These are phyloP conservation scores for Podospora comata DNA, from an alignment of 495 filamentous ascomycete species.

Conservation along the genomic window DNA sequence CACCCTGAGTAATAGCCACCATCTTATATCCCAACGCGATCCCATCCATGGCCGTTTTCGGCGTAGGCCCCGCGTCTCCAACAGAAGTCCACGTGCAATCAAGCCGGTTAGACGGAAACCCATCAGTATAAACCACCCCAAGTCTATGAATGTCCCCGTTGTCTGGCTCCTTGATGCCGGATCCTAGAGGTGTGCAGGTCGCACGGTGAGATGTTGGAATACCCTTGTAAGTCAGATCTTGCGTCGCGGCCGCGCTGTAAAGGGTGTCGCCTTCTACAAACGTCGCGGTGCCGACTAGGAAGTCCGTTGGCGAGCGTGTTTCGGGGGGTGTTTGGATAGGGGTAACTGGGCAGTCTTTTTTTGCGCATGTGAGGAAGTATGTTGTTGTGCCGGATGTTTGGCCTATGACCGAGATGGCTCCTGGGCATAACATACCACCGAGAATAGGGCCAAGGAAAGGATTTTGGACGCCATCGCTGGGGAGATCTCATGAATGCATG, in stretches of 20 bases:
- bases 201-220: neutral
- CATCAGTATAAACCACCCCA: neutral
- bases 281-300: neutral
- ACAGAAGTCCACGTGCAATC: neutral
- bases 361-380: neutral
- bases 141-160: neutral
- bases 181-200: neutral
- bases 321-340: neutral
- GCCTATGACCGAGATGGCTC: neutral
- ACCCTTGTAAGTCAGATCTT: neutral
- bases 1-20: slow-evolving; percentile 2
- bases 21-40: neutral
- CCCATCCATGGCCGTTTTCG: neutral
- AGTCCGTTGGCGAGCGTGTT: neutral
- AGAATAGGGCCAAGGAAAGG: neutral
- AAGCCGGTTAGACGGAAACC: neutral
- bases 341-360: neutral
- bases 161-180: neutral
- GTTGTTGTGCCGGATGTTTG: neutral
- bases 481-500: neutral
- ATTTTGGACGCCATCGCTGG: neutral
- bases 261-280: neutral
- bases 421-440: neutral
- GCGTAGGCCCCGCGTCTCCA: neutral
- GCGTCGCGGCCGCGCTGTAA: neutral